Evolutionary conservation across 2,329 filamentous ascomycete species (phyloP).

Genomic region (Cytospora chrysosperma): DNA sequence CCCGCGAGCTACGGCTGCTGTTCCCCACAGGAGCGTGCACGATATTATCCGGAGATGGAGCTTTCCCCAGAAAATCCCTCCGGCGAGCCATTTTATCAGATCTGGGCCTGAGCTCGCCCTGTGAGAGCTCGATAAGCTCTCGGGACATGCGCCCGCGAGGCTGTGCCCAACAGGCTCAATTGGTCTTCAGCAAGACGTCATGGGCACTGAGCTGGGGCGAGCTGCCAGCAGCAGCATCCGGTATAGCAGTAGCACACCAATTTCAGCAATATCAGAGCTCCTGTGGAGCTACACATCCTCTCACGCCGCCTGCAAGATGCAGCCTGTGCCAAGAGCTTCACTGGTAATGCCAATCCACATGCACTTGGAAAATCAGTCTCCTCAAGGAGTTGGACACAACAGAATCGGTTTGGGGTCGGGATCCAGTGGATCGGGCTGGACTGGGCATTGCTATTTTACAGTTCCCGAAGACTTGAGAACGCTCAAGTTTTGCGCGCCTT

Average conservation of each 20-base stretch:
- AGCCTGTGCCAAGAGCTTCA: not conserved
- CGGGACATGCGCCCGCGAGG: not conserved
- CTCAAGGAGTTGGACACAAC: not conserved
- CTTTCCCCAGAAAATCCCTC: conserved; percentile 25
- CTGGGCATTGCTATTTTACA: conserved; percentile 26
- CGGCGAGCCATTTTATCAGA: conserved; percentile 14
- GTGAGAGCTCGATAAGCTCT: conserved; percentile 7
- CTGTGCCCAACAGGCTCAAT: not conserved
- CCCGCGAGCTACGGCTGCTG: not conserved
- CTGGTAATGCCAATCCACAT: not conserved
- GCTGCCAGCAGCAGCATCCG: not conserved
- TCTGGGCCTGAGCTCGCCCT: conserved; percentile 3
- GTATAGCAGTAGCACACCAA: not conserved
- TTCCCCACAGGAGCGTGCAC: conserved; percentile 16
- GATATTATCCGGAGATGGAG: conserved; percentile 20
- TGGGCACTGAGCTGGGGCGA: not conserved
- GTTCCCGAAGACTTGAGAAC: conserved; percentile 24
- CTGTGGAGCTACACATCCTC: not conserved
- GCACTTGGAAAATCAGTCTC: not conserved
- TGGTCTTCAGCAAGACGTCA: not conserved
- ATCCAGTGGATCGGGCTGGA: conserved; percentile 25
- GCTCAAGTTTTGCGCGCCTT: conserved; percentile 22
- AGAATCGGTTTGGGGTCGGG: conserved; percentile 13
- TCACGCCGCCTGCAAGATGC: not conserved
- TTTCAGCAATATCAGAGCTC: not conserved